Base-by-base conservation (phyloP, 345 rosid species). In the Salix arbutifolia region DNA sequence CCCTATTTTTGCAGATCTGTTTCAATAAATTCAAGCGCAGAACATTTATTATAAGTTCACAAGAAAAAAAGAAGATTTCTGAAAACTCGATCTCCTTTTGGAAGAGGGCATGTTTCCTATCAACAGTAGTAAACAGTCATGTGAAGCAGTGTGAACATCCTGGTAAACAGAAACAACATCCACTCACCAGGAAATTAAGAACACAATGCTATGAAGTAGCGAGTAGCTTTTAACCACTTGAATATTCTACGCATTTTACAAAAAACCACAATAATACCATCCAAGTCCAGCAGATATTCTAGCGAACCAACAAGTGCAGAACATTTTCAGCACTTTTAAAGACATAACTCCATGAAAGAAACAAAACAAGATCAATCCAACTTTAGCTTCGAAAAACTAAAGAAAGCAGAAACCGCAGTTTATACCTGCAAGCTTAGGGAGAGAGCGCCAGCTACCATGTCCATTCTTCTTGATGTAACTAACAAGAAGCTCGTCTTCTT, bases 381-480 rank as follows among this genome's bases (percentile, higher is more conserved):
- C 40, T 70, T 69, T 21, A 2, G 30, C 16, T 76, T 35, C 56
- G 40, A 42, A 53, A 11, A 35, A 4, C 33, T 6, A 46, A 7
- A 2, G 64, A 56, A 56, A 53, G 61, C 5, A 9, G 61, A 0
- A 4, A 10, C n/a, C 42, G 56, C 6, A 16, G 60, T 8, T 4
- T 23, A 50, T 46, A 82, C 84, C 84, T 30, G 84, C 81, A 6
- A 77, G 81, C 70, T 82, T 74, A 28, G 84, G 84, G 25, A 82
- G 81, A 74, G 84, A 82, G 33, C 84, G 84, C 84, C 84, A 82
- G 84, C 84, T 82, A 30, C 81, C 84, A 78, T 82, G 84, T 26
- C 84, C 84, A 78, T 82, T 56, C 65, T 82, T 74, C 19, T 56
- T 74, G 73, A 82, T 82, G 53, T 77, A 82, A 19, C 18, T 2